Conservation (phyloP, 495 filamentous ascomycete species). For the Articulospora tetracladia region DNA sequence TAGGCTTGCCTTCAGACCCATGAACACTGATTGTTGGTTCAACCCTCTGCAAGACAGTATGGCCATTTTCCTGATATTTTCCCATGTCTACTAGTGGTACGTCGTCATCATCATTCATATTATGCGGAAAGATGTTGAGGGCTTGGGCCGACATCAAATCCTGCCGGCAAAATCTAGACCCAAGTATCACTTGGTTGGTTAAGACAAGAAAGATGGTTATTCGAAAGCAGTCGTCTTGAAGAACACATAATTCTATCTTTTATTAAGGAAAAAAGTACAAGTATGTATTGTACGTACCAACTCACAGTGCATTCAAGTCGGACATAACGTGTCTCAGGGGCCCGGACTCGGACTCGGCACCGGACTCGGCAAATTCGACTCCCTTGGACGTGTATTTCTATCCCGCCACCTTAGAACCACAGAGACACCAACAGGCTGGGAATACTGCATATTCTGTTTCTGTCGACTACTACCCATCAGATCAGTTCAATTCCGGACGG, state of each 20-base stretch:
- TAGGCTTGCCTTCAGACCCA: neutral
- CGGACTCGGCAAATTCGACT: constrained; percentile 1
- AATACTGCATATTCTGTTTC: neutral
- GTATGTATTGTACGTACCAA: neutral
- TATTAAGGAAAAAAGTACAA: neutral
- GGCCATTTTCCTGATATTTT: neutral
- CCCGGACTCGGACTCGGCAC: neutral
- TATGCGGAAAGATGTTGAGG: neutral
- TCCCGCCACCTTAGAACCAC: neutral
- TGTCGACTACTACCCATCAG: neutral
- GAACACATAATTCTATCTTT: too few relatives aligned
- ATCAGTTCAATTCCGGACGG: neutral
- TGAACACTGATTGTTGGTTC: neutral
- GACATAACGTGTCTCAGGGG: neutral
- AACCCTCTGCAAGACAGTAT: neutral
- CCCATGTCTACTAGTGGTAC: neutral
- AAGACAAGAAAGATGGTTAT: too few relatives aligned
- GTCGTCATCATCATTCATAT: neutral
- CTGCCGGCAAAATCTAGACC: too few relatives aligned
- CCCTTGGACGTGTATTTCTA: neutral
- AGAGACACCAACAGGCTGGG: neutral
- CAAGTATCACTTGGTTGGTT: too few relatives aligned
- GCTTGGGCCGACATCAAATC: too few relatives aligned
- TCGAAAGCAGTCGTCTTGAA: too few relatives aligned
- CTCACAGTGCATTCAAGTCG: neutral